Conservation (phyloP, 2,329 filamentous ascomycete species). For the Arthroderma sp. region DNA sequence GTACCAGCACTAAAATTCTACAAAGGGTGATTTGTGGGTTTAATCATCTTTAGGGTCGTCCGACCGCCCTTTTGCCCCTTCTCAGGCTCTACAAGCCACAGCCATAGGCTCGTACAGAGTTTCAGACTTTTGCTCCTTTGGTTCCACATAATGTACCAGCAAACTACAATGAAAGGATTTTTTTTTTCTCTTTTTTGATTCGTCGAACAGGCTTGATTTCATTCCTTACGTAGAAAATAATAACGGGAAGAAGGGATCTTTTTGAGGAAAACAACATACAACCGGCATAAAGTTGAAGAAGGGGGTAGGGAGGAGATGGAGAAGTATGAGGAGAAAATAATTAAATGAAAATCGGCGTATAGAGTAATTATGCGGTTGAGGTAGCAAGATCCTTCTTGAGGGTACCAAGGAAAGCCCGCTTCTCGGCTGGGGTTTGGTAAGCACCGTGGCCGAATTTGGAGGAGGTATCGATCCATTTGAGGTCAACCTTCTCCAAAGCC, state of each 20-base stretch:
- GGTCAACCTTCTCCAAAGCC: constrained; percentile 96
- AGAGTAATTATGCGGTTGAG: constrained; percentile 12
- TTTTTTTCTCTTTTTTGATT: no score
- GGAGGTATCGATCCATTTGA: constrained; percentile 99
- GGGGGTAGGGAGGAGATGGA: background rate
- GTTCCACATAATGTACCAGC: no score
- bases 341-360: no score
- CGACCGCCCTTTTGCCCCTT: no score
- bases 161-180: no score
- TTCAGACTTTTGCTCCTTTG: no score
- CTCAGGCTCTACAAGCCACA: no score
- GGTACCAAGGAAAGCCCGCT: constrained; percentile 92
- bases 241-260: background rate
- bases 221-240: background rate
- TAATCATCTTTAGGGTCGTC: no score
- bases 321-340: background rate
- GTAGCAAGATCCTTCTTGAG: constrained; percentile 92
- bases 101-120: no score
- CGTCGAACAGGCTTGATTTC: no score
- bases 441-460: constrained; percentile 99
- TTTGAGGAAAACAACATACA: background rate
- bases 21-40: no score
- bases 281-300: background rate
- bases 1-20: no score
- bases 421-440: constrained; percentile 97